Base-by-base conservation (phyloP, 2,329 filamentous ascomycete genomes). In the Neofusicoccum umdonicola region DNA sequence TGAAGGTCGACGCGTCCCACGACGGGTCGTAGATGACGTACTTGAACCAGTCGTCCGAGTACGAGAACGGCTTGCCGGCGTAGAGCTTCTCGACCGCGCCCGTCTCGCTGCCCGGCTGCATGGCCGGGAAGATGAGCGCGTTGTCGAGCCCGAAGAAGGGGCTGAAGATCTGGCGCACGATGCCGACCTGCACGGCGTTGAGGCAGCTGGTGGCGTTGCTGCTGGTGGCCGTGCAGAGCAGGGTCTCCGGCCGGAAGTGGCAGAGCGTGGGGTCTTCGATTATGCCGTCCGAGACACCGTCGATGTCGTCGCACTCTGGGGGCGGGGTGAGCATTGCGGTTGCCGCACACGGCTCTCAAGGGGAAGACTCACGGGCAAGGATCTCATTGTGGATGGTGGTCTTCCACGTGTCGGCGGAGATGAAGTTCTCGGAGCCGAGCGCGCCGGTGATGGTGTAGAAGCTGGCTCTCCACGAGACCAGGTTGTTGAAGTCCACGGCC, bases 41-140 rank as follows among this genome's bases (percentile, higher is more conserved):
- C 35, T 75, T 76, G 71, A 80, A 80, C 82, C 81, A 85, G 69
- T 83, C 80, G 5, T 68, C 48, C 3, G 79, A 78, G 67, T 81
- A 82, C 1, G 69, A 67, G 68, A 82, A 83, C 1, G 80, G 74
- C 3, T 63, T 41, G 66, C 80, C 81, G 47, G 72, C 76, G 60
- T 82, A 62, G 9, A 62, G 58, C 13, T 35, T 31, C 8, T 50
- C 35, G 7, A 35, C 58, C 15, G 58, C 58, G 11, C 73, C 67
- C 8, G 78, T 68, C 67, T 83, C 80, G n/a, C 77, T 76, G 17
- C 83, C 83, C 5, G 81, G 82, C 58, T 83, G 78, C 70, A 85
- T 78, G n/a, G 79, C 76, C 1, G 83, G 83, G 69, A 80, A 85
- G 17, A 84, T 74, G 2, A 85, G 71, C 5, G 74, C 73, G 48